A percentile compares a stretch with the other conserved stretches of the same genome.
These are phyloP conservation scores for Lecanicillium sp. DNA, from an alignment of 2,329 filamentous ascomycete genomes.

Conservation along the genomic window DNA sequence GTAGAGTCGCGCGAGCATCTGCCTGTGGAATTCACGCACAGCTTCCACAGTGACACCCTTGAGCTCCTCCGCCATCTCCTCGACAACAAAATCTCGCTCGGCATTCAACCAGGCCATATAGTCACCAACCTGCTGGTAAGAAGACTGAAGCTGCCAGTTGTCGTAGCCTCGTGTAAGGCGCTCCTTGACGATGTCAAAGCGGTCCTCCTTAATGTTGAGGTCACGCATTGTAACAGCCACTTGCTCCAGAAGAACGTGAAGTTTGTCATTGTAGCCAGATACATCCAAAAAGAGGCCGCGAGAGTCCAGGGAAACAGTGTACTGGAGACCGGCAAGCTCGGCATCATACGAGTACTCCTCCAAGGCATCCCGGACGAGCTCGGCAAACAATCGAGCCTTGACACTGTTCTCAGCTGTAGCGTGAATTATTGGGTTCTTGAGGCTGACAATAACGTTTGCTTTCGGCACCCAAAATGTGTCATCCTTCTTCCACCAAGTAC, in stretches of 20 bases:
- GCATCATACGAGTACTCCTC: conserved; percentile 95
- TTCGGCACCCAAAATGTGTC: conserved; percentile 98
- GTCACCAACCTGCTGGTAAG: conserved; percentile 80
- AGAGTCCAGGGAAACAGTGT: conserved; percentile 64
- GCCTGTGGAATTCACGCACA: conserved; percentile 68
- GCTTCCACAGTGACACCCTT: conserved; percentile 65
- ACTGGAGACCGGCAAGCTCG: conserved; percentile 81
- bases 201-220: conserved; percentile 73
- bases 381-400: conserved; percentile 72
- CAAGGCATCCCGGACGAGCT: conserved; percentile 79
- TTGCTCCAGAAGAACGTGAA: conserved; percentile 82
- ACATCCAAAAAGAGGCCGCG: conserved; percentile 72
- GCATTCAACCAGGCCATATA: conserved; percentile 74
- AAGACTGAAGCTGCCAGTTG: conserved; percentile 82
- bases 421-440: conserved; percentile 71
- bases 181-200: conserved; percentile 89
- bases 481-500: conserved; percentile 97
- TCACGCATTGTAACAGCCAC: conserved; percentile 78
- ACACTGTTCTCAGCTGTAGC: conserved; percentile 71
- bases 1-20: conserved; percentile 74
- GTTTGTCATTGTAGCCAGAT: conserved; percentile 93
- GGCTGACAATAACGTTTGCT: conserved; percentile 73
- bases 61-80: conserved; percentile 72
- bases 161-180: conserved; percentile 66
- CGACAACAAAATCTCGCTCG: conserved; percentile 69